Base-by-base conservation (phyloP, 1,284 basidiomycete genomes). In the Microbotryum lychnidis-dioicae region DNA sequence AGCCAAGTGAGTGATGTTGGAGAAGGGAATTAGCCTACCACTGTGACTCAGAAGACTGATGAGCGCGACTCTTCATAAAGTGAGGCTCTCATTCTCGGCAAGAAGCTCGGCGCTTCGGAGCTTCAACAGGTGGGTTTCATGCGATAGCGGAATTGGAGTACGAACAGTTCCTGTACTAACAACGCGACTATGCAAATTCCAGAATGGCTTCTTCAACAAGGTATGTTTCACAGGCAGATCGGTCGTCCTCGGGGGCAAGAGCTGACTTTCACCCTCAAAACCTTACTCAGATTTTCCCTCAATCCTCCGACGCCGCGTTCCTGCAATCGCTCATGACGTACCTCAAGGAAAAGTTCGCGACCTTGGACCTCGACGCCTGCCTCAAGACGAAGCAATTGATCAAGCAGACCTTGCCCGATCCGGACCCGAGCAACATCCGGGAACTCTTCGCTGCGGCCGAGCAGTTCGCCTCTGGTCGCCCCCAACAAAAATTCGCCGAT, bases 371-470 rank as follows among this genome's bases (percentile, higher is more conserved):
- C 9, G 66, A 68, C 3, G 64, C 66, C 21, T 49, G n/a, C 18
- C 29, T 59, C 14, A 45, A 50, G 23, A 56, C 61, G n/a, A 68
- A 68, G 62, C 44, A 29, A 45, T 52, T 68, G 25, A 62, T 68
- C 46, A 51, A 51, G 4, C 46, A 44, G 2, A 60, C 60, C 3
- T 50, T 64, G n/a, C 56, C 67, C 4, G 56, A 66, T 44, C 60
- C 64, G 16, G 67, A 68, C 31, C 42, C 56, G 5, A 65, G 63
- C 33, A 68, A 68, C 58, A 58, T 55, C 33, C 64, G 67, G 25
- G 67, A 68, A 23, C 46, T 68, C 21, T 66, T 68, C 18, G 62
- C 65, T 5, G 67, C 60, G 6, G 67, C 62, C 18, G 62, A 66
- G 27, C 60, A 61, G 1, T 62, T 64, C 49, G 62, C 55, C 2